phyloP scores from a whole-genome alignment of 2,329 filamentous ascomycete genomes.

The Sporothrix brasiliensis region DNA sequence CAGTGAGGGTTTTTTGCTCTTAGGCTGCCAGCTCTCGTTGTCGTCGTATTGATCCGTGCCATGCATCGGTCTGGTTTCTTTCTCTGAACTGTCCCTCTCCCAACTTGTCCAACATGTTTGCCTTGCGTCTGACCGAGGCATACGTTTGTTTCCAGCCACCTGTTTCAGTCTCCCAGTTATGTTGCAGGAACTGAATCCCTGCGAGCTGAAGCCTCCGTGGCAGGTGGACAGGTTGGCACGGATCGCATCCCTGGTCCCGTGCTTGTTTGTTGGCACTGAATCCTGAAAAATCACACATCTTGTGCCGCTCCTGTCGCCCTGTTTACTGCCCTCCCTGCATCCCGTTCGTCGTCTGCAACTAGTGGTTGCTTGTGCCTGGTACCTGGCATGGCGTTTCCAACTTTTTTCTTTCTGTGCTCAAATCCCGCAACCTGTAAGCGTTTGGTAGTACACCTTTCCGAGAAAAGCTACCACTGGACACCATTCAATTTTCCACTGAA shows the following conservation, averaged over 20 bases:
- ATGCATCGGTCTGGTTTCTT: neutral
- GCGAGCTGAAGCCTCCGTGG: neutral
- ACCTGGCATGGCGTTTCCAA: conserved; percentile 21
- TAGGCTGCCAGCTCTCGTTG: neutral
- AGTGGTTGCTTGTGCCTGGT: conserved; percentile 15
- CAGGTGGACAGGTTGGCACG: neutral
- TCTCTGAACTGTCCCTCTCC: neutral
- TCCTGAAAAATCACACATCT: too few relatives aligned
- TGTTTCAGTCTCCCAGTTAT: neutral
- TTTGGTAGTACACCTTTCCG: neutral
- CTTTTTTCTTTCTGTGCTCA: conserved; percentile 3
- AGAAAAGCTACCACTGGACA: conserved; percentile 10
- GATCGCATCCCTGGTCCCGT: conserved; percentile 8
- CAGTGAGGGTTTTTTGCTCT: neutral
- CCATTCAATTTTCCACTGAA: neutral
- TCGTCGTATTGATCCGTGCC: neutral
- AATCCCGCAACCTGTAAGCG: neutral
- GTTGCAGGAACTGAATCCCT: neutral
- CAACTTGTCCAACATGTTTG: too few relatives aligned
- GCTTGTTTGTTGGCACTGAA: neutral
- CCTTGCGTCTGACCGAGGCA: neutral
- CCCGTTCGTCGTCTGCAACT: neutral
- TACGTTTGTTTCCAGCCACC: neutral
- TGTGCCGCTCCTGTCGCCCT: neutral
- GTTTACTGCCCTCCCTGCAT: neutral